A percentile compares a stretch with the other conserved stretches of the same genome.
These are phyloP conservation scores for Penicillium sp. DNA, from an alignment of 2,329 filamentous ascomycete genomes.

Conservation along the genomic window DNA sequence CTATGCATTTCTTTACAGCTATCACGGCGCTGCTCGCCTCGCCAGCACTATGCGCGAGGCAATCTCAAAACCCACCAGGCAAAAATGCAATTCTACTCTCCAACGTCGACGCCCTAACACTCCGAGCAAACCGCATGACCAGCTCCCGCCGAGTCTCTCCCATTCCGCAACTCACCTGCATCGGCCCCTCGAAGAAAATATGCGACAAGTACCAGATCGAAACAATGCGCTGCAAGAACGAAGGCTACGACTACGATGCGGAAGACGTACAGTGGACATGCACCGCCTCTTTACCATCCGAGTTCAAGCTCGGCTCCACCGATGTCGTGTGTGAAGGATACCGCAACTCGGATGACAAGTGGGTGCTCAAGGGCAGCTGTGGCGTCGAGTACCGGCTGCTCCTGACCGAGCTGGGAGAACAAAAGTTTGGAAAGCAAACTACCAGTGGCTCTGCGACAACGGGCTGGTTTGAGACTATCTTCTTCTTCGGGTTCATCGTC, in stretches of 20 bases:
- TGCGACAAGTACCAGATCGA: constrained; percentile 70
- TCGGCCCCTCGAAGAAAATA: constrained; percentile 58
- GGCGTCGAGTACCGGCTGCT: constrained; percentile 82
- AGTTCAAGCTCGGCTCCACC: constrained; percentile 73
- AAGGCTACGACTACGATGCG: constrained; percentile 69
- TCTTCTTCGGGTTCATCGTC: constrained; percentile 35
- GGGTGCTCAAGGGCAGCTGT: constrained; percentile 86
- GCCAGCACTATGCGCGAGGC: constrained; percentile 21
- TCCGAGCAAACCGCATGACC: constrained; percentile 64
- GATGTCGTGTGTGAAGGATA: constrained; percentile 95
- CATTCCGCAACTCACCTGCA: constrained; percentile 73
- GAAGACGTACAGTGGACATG: constrained; percentile 93
- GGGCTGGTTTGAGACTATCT: constrained; percentile 21
- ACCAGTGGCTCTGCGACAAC: constrained; percentile 8
- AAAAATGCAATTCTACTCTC: constrained; percentile 56
- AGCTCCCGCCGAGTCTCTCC: constrained; percentile 69
- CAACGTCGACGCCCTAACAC: constrained; percentile 71
- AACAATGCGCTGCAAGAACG: constrained; percentile 83
- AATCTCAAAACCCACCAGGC: constrained; percentile 31
- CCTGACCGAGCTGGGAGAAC: constrained; percentile 71
- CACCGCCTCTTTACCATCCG: constrained; percentile 57
- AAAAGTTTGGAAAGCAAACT: constrained; percentile 57
- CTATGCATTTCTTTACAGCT: constrained; percentile 21
- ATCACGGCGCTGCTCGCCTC: constrained; percentile 20
- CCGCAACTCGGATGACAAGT: constrained; percentile 67